Base-by-base conservation (phyloP, 345 rosid genomes). In the Aquilaria yunnanensis region DNA sequence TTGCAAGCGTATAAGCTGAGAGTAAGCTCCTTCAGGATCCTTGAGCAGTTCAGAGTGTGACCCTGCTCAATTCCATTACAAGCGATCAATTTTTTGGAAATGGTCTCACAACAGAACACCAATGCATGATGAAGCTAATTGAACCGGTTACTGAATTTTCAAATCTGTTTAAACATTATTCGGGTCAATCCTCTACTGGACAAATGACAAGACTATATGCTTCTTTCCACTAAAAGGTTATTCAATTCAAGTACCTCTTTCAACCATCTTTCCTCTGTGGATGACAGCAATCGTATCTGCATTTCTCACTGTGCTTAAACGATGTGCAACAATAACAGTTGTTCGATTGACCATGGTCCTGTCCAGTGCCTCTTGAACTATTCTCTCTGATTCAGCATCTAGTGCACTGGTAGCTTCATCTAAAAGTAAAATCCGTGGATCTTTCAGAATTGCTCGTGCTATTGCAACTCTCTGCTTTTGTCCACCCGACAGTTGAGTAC, bases 381-480 rank as follows among this genome's bases (percentile, higher is more conserved):
- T 3, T 31, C 82, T 77, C 58, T 84, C 85, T 1, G 93, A 86
- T 70, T 83, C 93, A 14, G 85, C 83, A 74, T 89, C 91, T 58
- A 89, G 87, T 0, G 93, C 84, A 31, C 96, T 86, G 4, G 89
- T 86, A 0, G 87, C 96, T 75, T 89, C 96, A 49, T 86, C 91
- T 37, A 89, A 65, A 64, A 89, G 91, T 30, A 86, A 65, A 60
- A 86, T 89, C 61, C 85, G 56, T 1, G 89, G 96, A 57, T 88
- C 81, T 65, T 85, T 86, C 2, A 88, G 56, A 12, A 82, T 84
- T 30, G 96, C 92, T 71, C 92, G 77, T 2, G 92, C 85, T 59
- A 85, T 82, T 0, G 90, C 96, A 2, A 88, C 68, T 65, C 92
- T 82, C 72, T 87, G 96, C 71, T 90, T 88, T 59, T 88, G 96